phyloP scores from a whole-genome alignment of 2,329 filamentous ascomycete species.

The Colletotrichum sp. region DNA sequence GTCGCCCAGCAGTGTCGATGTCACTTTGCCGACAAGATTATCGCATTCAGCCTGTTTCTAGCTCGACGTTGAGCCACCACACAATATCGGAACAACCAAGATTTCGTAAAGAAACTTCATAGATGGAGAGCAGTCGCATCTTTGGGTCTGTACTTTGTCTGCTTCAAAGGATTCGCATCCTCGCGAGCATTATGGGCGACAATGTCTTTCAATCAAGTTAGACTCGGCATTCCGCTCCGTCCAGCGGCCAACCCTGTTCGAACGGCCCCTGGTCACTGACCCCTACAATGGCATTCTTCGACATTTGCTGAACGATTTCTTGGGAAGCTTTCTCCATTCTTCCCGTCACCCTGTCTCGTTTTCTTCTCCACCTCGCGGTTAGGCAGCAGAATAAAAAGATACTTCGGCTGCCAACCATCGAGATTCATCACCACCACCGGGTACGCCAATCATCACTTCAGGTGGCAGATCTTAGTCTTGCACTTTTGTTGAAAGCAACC shows the following conservation, averaged over 20 bases:
- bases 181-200: neutral
- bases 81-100: neutral
- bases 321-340: constrained; percentile 1
- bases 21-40: neutral
- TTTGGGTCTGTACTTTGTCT: neutral
- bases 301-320: constrained; percentile 8
- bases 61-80: neutral
- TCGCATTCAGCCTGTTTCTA: constrained; percentile 8
- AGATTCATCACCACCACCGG: neutral
- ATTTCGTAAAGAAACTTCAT: neutral
- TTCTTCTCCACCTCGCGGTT: neutral
- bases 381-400: constrained; percentile 18
- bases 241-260: constrained; percentile 12
- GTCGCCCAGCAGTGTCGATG: neutral
- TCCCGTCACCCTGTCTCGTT: neutral
- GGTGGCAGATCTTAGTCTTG: neutral
- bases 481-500: neutral
- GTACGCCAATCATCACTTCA: neutral
- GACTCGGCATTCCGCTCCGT: constrained; percentile 22
- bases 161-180: neutral
- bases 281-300: constrained; percentile 5
- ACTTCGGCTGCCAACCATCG: neutral
- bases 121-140: neutral
- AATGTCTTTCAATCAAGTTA: constrained; percentile 11
- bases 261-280: neutral